Evolutionary conservation across 2,329 filamentous ascomycete species (phyloP).

Genomic region (Atkinsonella texensis): DNA sequence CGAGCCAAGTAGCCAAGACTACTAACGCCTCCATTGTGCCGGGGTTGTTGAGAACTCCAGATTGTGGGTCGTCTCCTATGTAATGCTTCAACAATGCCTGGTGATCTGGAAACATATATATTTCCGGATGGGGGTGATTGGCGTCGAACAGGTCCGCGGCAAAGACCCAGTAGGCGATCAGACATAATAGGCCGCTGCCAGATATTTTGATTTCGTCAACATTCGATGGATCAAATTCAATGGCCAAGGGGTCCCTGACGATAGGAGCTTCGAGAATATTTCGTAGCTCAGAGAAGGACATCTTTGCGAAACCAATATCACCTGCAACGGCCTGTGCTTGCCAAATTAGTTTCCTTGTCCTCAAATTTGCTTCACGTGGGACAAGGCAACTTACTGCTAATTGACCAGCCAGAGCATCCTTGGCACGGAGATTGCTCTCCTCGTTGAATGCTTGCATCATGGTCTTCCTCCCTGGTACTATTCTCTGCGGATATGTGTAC

Average conservation of each 20-base stretch:
- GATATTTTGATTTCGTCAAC: constrained; percentile 45
- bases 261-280: constrained; percentile 30
- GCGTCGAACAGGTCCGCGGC: constrained; percentile 49
- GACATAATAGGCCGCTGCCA: constrained; percentile 43
- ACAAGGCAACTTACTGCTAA: constrained; percentile 42
- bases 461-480: constrained; percentile 49
- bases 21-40: constrained; percentile 49
- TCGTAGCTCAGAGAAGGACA: constrained; percentile 33
- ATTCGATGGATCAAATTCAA: constrained; percentile 32
- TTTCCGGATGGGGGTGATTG: constrained; percentile 37
- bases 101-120: constrained; percentile 50
- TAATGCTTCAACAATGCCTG: constrained; percentile 40
- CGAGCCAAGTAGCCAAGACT: constrained; percentile 47
- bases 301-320: constrained; percentile 43
- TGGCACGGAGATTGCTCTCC: constrained; percentile 46
- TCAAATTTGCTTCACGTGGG: not conserved
- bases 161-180: constrained; percentile 51
- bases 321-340: constrained; percentile 45
- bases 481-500: constrained; percentile 50
- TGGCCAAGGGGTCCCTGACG: constrained; percentile 31
- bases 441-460: constrained; percentile 53
- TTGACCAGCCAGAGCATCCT: constrained; percentile 59
- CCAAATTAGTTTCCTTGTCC: not conserved
- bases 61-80: constrained; percentile 37
- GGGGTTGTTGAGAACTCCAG: constrained; percentile 34